Percentiles rank a stretch among this genome's conserved stretches.
Conservation (phyloP, 352 stramenopile species). For the Pythium rhizo-oryzae region DNA sequence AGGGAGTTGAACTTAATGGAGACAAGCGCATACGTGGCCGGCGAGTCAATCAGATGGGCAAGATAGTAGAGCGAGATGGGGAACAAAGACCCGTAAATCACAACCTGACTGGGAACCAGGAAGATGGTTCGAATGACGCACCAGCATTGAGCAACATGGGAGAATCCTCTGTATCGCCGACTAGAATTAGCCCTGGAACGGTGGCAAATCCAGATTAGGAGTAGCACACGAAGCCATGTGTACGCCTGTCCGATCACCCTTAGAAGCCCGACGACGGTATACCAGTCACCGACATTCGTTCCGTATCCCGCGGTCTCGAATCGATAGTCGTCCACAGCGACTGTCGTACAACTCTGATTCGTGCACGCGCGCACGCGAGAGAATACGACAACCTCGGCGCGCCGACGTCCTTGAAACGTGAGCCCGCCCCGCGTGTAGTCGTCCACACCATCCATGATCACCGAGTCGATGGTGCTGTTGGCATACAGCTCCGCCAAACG, state of each 20-base stretch:
- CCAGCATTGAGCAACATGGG: background rate
- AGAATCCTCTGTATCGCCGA: background rate
- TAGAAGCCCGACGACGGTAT: slow-evolving; percentile 1
- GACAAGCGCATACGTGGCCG: slow-evolving; percentile 27
- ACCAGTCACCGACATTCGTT: slow-evolving; percentile 15
- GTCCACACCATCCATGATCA: slow-evolving; percentile 19
- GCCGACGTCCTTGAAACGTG: background rate
- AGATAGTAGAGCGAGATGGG: slow-evolving; percentile 37
- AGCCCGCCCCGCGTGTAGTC: slow-evolving; percentile 15
- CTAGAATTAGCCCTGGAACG: background rate
- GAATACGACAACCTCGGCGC: slow-evolving; percentile 12
- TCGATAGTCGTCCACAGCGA: slow-evolving; percentile 28
- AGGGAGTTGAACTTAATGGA: slow-evolving; percentile 26
- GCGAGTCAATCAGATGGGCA: slow-evolving; percentile 35
- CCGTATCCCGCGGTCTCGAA: slow-evolving; percentile 4
- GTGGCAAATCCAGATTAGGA: slow-evolving; percentile 8
- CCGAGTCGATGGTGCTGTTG: slow-evolving; percentile 13
- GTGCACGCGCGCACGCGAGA: slow-evolving; percentile 12
- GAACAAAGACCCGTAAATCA: slow-evolving; percentile 19
- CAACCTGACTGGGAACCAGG: slow-evolving; percentile 3
- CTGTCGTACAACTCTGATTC: slow-evolving; percentile 4
- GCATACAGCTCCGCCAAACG: slow-evolving; percentile 8
- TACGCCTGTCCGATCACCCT: slow-evolving; percentile 21
- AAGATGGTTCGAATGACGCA: slow-evolving; percentile 12
- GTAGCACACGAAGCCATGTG: slow-evolving; percentile 11